Conservation (phyloP, 106 monocot genomes). For the Dendrobium chrysotoxum region DNA sequence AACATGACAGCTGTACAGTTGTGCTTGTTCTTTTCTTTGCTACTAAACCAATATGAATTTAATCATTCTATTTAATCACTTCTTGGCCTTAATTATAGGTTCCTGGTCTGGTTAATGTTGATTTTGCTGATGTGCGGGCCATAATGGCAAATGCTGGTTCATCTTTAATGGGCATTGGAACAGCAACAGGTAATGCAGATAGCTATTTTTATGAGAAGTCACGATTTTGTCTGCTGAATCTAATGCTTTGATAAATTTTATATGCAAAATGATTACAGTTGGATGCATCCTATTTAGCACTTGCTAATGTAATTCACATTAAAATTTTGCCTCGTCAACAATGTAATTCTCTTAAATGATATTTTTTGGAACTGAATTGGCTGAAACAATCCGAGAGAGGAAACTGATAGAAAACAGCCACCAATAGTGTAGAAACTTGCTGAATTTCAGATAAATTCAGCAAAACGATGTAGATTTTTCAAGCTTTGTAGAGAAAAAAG, state of each 20-base stretch:
- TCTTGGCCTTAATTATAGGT: slow-evolving; percentile 31
- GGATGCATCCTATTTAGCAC: not conserved
- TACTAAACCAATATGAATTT: not conserved
- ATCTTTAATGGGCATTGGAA: slow-evolving; percentile 95
- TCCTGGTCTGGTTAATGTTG: slow-evolving; percentile 94
- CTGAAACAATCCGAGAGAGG: not conserved
- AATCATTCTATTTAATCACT: not conserved
- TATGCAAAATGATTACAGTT: not conserved
- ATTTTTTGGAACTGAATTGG: not conserved
- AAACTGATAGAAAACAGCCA: no score
- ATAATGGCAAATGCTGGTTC: slow-evolving; percentile 96
- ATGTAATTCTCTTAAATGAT: not conserved
- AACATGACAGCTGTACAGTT: not conserved
- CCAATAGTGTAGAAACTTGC: no score
- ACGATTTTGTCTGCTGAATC: not conserved
- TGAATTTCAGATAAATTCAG: no score
- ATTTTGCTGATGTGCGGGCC: slow-evolving; percentile 95
- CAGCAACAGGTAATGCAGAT: slow-evolving; percentile 64
- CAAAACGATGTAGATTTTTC: no score
- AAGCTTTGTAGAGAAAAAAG: no score
- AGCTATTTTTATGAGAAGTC: not conserved
- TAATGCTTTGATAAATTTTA: not conserved
- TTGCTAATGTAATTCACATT: not conserved
- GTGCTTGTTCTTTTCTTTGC: not conserved
- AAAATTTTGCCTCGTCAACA: not conserved